phyloP scores from a whole-genome alignment of 768 basidiomycete genomes.

The Lentinus tigrinus region DNA sequence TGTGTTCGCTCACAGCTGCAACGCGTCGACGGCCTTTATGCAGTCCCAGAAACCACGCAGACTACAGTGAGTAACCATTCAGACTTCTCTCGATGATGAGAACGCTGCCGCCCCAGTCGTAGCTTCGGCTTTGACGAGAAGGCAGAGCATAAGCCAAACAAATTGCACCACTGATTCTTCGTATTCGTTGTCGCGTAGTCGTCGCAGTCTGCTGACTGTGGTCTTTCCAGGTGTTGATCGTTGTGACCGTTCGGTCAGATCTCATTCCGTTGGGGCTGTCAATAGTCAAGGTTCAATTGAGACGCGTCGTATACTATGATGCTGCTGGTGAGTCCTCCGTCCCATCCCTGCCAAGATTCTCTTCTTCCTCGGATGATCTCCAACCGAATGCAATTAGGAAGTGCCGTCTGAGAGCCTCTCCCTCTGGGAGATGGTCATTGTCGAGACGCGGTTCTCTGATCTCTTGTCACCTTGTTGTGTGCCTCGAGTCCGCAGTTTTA shows the following conservation, averaged over 20 bases:
- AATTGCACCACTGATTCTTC: slow-evolving; percentile 27
- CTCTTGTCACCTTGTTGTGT: not conserved
- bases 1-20: too few relatives aligned
- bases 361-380: slow-evolving; percentile 20
- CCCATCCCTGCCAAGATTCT: too few relatives aligned
- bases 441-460: slow-evolving; percentile 27
- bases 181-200: not conserved
- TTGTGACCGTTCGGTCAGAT: not conserved
- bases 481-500: not conserved
- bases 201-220: not conserved
- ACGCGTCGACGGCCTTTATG: too few relatives aligned
- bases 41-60: not conserved
- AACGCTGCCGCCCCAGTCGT: slow-evolving; percentile 32
- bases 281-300: too few relatives aligned
- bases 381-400: slow-evolving; percentile 33
- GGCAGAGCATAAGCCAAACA: slow-evolving; percentile 32
- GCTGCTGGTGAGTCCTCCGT: not conserved
- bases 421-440: slow-evolving; percentile 15
- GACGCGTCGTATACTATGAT: too few relatives aligned
- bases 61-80: not conserved
- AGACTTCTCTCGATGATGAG: slow-evolving; percentile 17
- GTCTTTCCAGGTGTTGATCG: not conserved
- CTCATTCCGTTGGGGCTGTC: too few relatives aligned
- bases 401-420: slow-evolving; percentile 28
- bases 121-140: slow-evolving; percentile 29